phyloP scores from a whole-genome alignment of 1,139 yeast species.

The Hyphopichia wangnamkhiaoensis region DNA sequence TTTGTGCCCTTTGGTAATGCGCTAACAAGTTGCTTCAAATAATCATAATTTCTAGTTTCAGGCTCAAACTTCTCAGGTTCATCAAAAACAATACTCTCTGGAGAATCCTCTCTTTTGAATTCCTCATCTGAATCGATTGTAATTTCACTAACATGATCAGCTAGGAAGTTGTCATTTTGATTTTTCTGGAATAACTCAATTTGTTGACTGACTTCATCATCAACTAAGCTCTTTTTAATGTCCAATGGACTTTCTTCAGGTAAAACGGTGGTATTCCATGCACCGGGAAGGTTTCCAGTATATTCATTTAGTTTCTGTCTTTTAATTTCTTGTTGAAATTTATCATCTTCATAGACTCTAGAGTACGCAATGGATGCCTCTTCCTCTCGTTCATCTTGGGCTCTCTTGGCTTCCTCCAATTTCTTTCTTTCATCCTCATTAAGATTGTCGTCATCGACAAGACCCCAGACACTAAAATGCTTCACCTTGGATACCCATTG shows the following conservation, averaged over 20 bases:
- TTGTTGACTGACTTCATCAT: constrained; percentile 28
- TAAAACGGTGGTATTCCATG: constrained; percentile 24
- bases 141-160: constrained; percentile 31
- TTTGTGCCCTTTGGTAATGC: constrained; percentile 32
- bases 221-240: constrained; percentile 26
- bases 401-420: constrained; percentile 14
- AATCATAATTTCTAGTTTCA: constrained; percentile 25
- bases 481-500: constrained; percentile 81
- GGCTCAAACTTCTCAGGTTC: constrained; percentile 10
- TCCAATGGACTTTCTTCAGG: constrained; percentile 22
- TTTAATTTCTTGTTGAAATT: constrained; percentile 33
- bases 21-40: constrained; percentile 36
- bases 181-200: constrained; percentile 22
- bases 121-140: constrained; percentile 27
- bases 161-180: constrained; percentile 17
- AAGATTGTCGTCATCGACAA: constrained; percentile 67
- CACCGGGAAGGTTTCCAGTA: constrained; percentile 40
- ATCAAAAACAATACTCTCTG: constrained; percentile 12
- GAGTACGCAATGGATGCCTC: constrained; percentile 28
- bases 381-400: constrained; percentile 19
- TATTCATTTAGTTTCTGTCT: constrained; percentile 33
- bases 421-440: constrained; percentile 40
- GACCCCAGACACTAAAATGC: constrained; percentile 94
- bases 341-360: constrained; percentile 28
- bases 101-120: constrained; percentile 8